phyloP scores from a whole-genome alignment of 805 yeast species.

The Sugiyamaella marilandica region DNA sequence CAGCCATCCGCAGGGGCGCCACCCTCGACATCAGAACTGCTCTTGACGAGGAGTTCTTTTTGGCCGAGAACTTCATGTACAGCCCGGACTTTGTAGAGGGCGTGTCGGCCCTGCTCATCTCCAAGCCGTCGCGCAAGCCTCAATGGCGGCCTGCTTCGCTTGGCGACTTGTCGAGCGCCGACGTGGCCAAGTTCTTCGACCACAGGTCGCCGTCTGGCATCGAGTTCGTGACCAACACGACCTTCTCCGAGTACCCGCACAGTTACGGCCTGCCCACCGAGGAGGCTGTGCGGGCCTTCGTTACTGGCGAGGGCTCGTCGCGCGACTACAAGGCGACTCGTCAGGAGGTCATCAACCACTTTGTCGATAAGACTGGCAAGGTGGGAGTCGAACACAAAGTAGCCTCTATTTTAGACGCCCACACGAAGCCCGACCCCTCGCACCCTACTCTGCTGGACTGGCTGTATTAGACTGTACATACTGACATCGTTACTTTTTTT shows the following conservation, averaged over 20 bases:
- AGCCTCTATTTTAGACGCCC: slow-evolving; percentile 53
- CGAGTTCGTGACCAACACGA: slow-evolving; percentile 31
- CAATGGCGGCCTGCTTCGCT: slow-evolving; percentile 44
- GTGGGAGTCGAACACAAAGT: slow-evolving; percentile 61
- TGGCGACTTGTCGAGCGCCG: slow-evolving; percentile 32
- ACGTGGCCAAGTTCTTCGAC: slow-evolving; percentile 27
- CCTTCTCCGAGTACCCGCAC: slow-evolving; percentile 54
- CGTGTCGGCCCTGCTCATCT: slow-evolving; percentile 39
- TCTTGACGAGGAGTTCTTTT: slow-evolving; percentile 62
- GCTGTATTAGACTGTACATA: slow-evolving; percentile 33
- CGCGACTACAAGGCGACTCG: slow-evolving; percentile 66
- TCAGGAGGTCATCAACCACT: slow-evolving; percentile 61
- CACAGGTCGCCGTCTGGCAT: slow-evolving; percentile 28
- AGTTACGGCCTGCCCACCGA: slow-evolving; percentile 79
- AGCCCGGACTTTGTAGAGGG: slow-evolving; percentile 54
- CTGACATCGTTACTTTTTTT: not conserved
- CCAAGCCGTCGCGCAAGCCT: slow-evolving; percentile 54
- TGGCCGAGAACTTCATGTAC: slow-evolving; percentile 72
- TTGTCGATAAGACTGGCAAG: slow-evolving; percentile 46
- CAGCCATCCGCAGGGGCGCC: slow-evolving; percentile 59
- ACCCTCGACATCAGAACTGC: slow-evolving; percentile 57
- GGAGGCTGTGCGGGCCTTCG: slow-evolving; percentile 54
- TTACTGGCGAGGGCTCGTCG: slow-evolving; percentile 66
- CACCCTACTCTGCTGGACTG: slow-evolving; percentile 45
- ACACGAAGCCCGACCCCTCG: slow-evolving; percentile 42